A percentile compares a stretch with the other conserved stretches of the same genome.
Evolutionary conservation across 176 grass and related monocot genomes (phyloP).

Genomic region (maize (Zea mays)): DNA sequence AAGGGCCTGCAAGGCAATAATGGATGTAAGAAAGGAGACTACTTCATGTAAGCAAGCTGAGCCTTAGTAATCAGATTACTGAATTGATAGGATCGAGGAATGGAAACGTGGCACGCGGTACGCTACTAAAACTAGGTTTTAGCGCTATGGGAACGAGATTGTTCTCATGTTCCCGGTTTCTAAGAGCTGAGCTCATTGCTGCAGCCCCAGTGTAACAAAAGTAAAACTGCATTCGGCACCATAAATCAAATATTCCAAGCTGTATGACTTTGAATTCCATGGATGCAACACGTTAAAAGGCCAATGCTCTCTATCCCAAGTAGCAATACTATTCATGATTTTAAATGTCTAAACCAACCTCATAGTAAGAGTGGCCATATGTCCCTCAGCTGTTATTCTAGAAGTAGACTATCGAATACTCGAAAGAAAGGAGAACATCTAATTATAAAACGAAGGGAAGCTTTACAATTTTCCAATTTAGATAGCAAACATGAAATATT

Average conservation of each 20-base stretch:
- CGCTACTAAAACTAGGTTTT: no score
- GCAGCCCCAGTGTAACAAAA: conserved; percentile 17
- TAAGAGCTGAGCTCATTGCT: neutral
- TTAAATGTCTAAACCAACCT: conserved; percentile 17
- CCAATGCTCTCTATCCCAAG: neutral
- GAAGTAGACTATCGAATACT: conserved; percentile 11
- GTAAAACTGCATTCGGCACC: neutral
- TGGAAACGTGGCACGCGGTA: no score
- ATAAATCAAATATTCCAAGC: conserved; percentile 18
- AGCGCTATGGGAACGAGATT: no score
- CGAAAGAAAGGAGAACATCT: conserved; percentile 19
- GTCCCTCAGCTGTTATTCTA: neutral
- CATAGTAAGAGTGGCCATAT: neutral
- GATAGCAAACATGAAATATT: conserved; percentile 20
- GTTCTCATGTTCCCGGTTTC: no score
- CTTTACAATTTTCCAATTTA: conserved; percentile 15
- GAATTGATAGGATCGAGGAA: no score
- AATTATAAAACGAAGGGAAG: conserved; percentile 29
- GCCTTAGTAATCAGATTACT: no score
- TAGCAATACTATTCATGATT: conserved; percentile 4
- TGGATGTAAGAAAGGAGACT: conserved; percentile 22
- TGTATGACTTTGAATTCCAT: conserved; percentile 22
- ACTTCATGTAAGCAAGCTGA: conserved; percentile 9
- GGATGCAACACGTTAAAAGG: conserved; percentile 3
- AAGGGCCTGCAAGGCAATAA: conserved; percentile 58